Base-by-base conservation (phyloP, 805 yeast genomes). In the Starmerella etchellsii region DNA sequence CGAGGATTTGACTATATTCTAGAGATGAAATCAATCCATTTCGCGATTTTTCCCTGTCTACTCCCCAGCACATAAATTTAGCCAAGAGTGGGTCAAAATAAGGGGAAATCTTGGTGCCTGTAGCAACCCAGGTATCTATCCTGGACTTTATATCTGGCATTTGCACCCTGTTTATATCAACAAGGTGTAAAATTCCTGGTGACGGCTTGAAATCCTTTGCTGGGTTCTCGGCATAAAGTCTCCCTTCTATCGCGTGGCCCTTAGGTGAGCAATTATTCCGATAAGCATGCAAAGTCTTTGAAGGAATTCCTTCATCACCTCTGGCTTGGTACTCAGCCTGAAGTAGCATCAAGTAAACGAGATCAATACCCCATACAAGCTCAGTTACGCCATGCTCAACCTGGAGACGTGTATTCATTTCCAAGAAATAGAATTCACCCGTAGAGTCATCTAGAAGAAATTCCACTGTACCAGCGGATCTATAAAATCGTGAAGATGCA, bases 351-450 rank as follows among this genome's bases (percentile, higher is more conserved):
- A 27, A 32, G 8, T 32, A 27, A 14, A 88, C 97, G 50, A 88
- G 70, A 65, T 88, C 98, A 46, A 88, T 91, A 52, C 98, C 97
- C 11, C 97, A 91, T 60, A 88, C 88, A 66, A 91, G 97, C 67
- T 88, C 98, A 40, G 97, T 87, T 63, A 88, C 91, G 37, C 97
- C 91, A 66, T 88, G 98, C 70, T 88, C 98, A 46, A 91, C 97
- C 68, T 88, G 98, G 56, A 66, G 88, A 70, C 98, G 79, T 49
- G 98, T 97, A 69, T 91, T 91, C 67, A 88, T 88, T 67, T 88
- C 98, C 60, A 88, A 88, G 62, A 88, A 88, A 67, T 88, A 88
- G 64, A 91, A 97, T 64, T 97, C 76, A 70, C 84, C 81, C 7
- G 15, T 9, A 66, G 83, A 83, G 51, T 68, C 69, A 61, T 88